Evolutionary conservation across 495 filamentous ascomycete genomes (phyloP).

Genomic region (Talaromyces borbonicus): DNA sequence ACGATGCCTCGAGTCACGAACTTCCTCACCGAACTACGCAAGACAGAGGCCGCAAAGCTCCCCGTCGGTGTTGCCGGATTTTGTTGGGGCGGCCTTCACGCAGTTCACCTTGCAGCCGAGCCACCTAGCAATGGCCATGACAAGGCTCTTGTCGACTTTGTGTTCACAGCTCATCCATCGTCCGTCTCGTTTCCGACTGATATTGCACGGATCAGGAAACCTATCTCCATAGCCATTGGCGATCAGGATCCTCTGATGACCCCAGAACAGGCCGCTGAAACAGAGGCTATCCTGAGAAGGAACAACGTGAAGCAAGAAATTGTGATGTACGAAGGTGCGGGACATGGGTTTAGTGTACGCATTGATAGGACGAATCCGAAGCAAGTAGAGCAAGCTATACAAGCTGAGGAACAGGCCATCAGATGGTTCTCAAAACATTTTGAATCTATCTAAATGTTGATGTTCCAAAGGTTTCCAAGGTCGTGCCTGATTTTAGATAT

Average conservation of each 20-base stretch:
- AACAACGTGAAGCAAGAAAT: conserved; percentile 32
- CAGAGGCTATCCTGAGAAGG: conserved; percentile 25
- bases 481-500: not conserved
- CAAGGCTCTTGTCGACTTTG: conserved; percentile 37
- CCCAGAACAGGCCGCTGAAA: conserved; percentile 24
- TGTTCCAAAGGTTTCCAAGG: not conserved
- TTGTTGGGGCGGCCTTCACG: conserved; percentile 51
- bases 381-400: conserved; percentile 31
- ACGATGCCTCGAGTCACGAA: conserved; percentile 31
- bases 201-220: conserved; percentile 39
- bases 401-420: conserved; percentile 45
- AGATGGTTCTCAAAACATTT: conserved; percentile 40
- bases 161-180: conserved; percentile 47
- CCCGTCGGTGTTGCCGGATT: conserved; percentile 43
- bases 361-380: conserved; percentile 31
- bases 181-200: conserved; percentile 43
- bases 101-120: conserved; percentile 30
- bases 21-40: conserved; percentile 39
- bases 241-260: conserved; percentile 40
- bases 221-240: conserved; percentile 46
- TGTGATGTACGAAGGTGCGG: conserved; percentile 44
- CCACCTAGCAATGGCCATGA: conserved; percentile 11
- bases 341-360: conserved; percentile 51
- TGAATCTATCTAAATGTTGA: not conserved
- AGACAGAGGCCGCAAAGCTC: conserved; percentile 15